These are phyloP conservation scores for Leucocoprinus birnbaumii DNA, from an alignment of 768 basidiomycete genomes.

Conservation along the genomic window DNA sequence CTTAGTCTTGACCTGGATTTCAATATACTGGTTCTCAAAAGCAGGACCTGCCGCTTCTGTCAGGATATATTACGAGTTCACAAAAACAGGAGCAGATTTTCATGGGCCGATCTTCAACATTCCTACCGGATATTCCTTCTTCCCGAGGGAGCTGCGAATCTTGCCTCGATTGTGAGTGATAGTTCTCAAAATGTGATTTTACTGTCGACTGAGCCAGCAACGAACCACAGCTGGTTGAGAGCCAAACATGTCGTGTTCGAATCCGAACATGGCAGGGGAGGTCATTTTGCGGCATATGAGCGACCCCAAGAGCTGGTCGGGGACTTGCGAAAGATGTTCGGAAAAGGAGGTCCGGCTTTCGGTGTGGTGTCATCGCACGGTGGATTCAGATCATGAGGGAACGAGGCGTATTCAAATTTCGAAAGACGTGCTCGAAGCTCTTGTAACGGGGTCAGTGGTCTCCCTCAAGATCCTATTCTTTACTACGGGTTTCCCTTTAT, in stretches of 20 bases:
- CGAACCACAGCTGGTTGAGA: constrained; percentile 37
- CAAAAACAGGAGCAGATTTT: constrained; percentile 14
- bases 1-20: constrained; percentile 56
- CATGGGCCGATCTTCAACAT: constrained; percentile 19
- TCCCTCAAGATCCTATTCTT: no score
- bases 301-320: constrained; percentile 41
- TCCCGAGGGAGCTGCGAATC: constrained; percentile 43
- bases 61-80: constrained; percentile 56
- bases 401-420: no score
- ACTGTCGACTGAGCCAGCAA: background rate
- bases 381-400: no score
- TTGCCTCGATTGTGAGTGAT: constrained; percentile 29
- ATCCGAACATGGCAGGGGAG: constrained; percentile 45
- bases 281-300: constrained; percentile 60
- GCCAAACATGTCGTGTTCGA: constrained; percentile 41
- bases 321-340: constrained; percentile 57
- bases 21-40: constrained; percentile 56
- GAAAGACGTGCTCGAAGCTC: no score
- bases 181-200: background rate
- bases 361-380: constrained; percentile 41
- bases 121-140: constrained; percentile 48
- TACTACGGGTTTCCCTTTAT: no score
- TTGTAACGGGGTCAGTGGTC: no score
- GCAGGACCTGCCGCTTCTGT: constrained; percentile 55
- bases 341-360: constrained; percentile 45